phyloP scores from a whole-genome alignment of 1,284 basidiomycete genomes.

The Sporisorium sorghi region DNA sequence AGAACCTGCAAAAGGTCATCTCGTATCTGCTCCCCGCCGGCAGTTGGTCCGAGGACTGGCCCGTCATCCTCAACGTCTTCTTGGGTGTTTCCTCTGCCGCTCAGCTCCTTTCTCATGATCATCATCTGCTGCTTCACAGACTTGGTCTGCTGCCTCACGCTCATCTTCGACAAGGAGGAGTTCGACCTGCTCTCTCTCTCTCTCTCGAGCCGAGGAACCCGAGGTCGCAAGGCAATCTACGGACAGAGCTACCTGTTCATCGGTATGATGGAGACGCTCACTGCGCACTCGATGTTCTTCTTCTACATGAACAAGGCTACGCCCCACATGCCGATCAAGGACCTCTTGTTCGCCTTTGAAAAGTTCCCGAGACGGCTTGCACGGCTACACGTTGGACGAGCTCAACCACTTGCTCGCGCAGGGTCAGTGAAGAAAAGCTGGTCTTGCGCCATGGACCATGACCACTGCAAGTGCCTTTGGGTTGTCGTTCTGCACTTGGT shows the following conservation, averaged over 20 bases:
- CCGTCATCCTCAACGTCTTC: constrained; percentile 75
- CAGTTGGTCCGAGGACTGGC: constrained; percentile 78
- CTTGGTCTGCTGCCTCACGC: constrained; percentile 71
- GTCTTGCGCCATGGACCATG: neutral
- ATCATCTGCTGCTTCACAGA: constrained; percentile 73
- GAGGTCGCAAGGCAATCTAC: constrained; percentile 72
- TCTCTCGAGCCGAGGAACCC: constrained; percentile 53
- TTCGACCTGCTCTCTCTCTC: constrained; percentile 73
- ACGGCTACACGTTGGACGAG: constrained; percentile 71
- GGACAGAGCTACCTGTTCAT: constrained; percentile 78
- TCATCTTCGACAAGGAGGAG: constrained; percentile 76
- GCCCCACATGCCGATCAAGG: constrained; percentile 70
- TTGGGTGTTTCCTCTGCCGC: constrained; percentile 73
- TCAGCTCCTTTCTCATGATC: constrained; percentile 72
- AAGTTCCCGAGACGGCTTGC: constrained; percentile 70
- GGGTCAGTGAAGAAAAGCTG: constrained; percentile 49
- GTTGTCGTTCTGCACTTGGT: neutral
- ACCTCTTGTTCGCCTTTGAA: constrained; percentile 42
- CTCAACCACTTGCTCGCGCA: constrained; percentile 70
- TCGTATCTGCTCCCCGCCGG: constrained; percentile 68
- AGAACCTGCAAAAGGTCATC: constrained; percentile 75
- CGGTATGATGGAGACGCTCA: constrained; percentile 74
- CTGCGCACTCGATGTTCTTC: constrained; percentile 72
- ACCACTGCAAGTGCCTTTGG: too few relatives aligned
- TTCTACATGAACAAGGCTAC: constrained; percentile 71